These are phyloP conservation scores for Pelargonium citronellum DNA, from an alignment of 441 rosid genomes.

Conservation along the genomic window DNA sequence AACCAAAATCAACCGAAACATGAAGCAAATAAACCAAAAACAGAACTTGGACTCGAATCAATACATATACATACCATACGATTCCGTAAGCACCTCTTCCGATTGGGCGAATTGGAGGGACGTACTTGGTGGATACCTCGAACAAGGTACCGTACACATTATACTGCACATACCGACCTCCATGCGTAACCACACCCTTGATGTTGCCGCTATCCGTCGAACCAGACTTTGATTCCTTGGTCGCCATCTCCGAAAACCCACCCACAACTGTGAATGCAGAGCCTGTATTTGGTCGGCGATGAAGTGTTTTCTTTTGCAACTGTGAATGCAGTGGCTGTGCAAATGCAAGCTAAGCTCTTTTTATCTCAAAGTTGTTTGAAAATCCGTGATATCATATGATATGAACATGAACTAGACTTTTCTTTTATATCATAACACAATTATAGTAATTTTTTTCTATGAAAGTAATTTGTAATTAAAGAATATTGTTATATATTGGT, in stretches of 20 bases:
- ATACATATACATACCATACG: slow-evolving; percentile 45
- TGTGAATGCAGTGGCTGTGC: too few species aligned
- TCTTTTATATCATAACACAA: too few species aligned
- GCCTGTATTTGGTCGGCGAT: too few species aligned
- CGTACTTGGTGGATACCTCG: slow-evolving; percentile 78
- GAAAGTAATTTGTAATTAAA: too few species aligned
- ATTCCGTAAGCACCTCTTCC: slow-evolving; percentile 84
- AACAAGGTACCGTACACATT: slow-evolving; percentile 77
- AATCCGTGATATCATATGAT: too few species aligned
- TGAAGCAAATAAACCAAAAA: background rate
- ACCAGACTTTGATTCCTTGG: slow-evolving; percentile 43
- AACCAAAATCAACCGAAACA: background rate
- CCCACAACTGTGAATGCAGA: background rate
- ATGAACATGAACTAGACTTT: too few species aligned
- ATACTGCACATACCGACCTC: slow-evolving; percentile 76
- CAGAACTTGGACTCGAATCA: too few species aligned
- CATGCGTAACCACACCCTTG: slow-evolving; percentile 71
- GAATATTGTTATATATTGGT: too few species aligned
- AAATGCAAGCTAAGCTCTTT: too few species aligned
- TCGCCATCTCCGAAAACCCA: slow-evolving; percentile 28
- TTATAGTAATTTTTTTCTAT: too few species aligned
- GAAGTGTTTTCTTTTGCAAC: too few species aligned
- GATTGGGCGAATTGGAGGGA: slow-evolving; percentile 79
- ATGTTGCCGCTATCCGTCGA: slow-evolving; percentile 35
- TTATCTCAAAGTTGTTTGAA: too few species aligned